Base-by-base conservation (phyloP, 768 basidiomycete genomes). In the Mycena polygramma region DNA sequence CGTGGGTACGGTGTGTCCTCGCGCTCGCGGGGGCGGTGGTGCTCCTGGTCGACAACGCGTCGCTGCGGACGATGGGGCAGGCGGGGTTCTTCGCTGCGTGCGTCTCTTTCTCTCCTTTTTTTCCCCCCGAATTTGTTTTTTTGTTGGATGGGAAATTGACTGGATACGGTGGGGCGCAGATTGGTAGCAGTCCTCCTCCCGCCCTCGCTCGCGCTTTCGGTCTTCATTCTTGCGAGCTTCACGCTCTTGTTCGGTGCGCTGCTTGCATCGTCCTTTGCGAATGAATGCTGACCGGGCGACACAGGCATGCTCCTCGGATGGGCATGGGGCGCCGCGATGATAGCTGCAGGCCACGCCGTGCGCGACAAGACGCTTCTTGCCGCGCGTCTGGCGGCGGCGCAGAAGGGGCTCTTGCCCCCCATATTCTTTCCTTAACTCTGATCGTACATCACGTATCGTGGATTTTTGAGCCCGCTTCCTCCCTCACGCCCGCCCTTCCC, bases 241-340 rank as follows among this genome's bases (percentile, higher is more conserved):
- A 84, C 80, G 5, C 58, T 84, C 15, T 67, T 84, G 5, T 19
- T 83, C 9, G 84, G 83, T 78, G 57, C 55, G 76, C 71, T 61
- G 20, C 52, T 13, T 22, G 22, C 22, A 45, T 4, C 22, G 17
- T n/a, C n/a, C n/a, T n/a, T n/a, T n/a, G n/a, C n/a, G n/a, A n/a
- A n/a, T n/a, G n/a, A n/a, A n/a, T n/a, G n/a, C n/a, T n/a, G n/a
- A n/a, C n/a, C n/a, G n/a, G n/a, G n/a, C n/a, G n/a, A n/a, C n/a
- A n/a, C 46, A 63, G 83, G 85, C 0, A 83, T 86, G 82, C 70
- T 83, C 22, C 51, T 84, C 35, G 85, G 85, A 19, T 86, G 86
- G 86, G 86, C 83, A 22, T 84, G 84, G 81, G 84, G 83, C 30
- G 79, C 73, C 57, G 85, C 83, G 15, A 81, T 81, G 0, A 87